Base-by-base conservation (phyloP, 2,329 filamentous ascomycete genomes). In the Coniochaeta prunicola region DNA sequence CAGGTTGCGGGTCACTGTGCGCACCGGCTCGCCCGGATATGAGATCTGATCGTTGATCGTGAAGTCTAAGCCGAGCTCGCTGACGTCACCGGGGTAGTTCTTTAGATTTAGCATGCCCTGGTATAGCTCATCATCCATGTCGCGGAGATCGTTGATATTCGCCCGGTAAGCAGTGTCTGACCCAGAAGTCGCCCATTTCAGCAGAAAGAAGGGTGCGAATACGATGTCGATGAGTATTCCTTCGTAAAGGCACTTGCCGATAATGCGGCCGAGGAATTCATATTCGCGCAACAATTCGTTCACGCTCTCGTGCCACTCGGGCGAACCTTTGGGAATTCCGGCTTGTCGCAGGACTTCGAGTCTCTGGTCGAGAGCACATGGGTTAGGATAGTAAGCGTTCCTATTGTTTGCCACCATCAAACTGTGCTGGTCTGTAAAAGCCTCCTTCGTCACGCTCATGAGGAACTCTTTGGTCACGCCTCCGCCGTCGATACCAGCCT, bases 391-490 rank as follows among this genome's bases (percentile, higher is more conserved):
- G 8, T 97, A 79, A 3, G 96, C 76, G 65, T 96, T 92, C 64
- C 93, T 86, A 61, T 90, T 87, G 69, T 96, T 99, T 57, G 91
- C 87, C 5, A 86, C 77, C 68, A 99, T 99, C 62, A 96, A 82
- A 45, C 81, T 79, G 17, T 82, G 76, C 1, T 77, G 76, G 21
- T 77, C 75, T 2, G 81, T 82, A 68, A 97, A 96, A 0, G 92
- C 92, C 70, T 97, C 90, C 21, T 82, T 87, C 1, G 91, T 96
- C 55, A 96, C 85, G 62, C 90, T 94, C 1, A 88, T 96, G 13
- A 99, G 79, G 62, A 99, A 99, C 68, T 99, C 94, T 66, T 99
- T 99, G 1, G 93, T 97, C 9, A 99, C 94, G 62, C 94, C 94
- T 9, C 94, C 94, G 0, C 94, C 94, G 69, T 99, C 94, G 58